Evolutionary conservation across 192 early-diverging fungal genomes (phyloP).

Genomic region (Linderina pennispora): DNA sequence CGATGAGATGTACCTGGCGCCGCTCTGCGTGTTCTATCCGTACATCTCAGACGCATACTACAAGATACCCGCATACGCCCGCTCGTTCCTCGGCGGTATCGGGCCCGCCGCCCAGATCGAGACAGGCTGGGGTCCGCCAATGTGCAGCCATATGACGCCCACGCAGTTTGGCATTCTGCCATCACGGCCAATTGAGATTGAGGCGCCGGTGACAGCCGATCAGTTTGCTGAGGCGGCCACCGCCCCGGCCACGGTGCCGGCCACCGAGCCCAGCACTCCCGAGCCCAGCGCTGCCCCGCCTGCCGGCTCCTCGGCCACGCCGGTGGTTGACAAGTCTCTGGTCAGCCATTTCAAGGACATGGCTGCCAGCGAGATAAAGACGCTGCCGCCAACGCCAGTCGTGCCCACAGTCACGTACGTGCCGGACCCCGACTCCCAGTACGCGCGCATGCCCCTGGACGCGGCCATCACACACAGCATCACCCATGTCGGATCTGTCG

Average conservation of each 20-base stretch:
- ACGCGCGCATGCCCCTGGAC: slow-evolving; percentile 54
- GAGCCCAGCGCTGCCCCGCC: slow-evolving; percentile 5
- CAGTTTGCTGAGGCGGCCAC: slow-evolving; percentile 8
- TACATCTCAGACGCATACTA: slow-evolving; percentile 31
- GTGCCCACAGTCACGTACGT: slow-evolving; percentile 11
- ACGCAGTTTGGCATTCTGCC: slow-evolving; percentile 42
- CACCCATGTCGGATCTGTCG: slow-evolving; percentile 55
- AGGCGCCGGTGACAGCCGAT: background rate
- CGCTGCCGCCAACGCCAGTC: slow-evolving; percentile 9
- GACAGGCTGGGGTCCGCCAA: background rate
- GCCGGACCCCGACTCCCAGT: slow-evolving; percentile 28
- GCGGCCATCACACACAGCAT: slow-evolving; percentile 66
- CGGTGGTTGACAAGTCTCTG: background rate
- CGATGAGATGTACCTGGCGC: slow-evolving; percentile 75
- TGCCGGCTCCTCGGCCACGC: background rate
- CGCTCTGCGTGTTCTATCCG: slow-evolving; percentile 62
- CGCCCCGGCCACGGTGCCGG: slow-evolving; percentile 20
- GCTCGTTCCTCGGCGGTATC: slow-evolving; percentile 14
- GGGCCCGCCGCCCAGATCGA: slow-evolving; percentile 8
- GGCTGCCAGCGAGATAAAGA: slow-evolving; percentile 1
- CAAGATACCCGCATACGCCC: slow-evolving; percentile 26
- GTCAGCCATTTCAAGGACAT: slow-evolving; percentile 3
- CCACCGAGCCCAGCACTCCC: slow-evolving; percentile 17
- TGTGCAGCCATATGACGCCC: slow-evolving; percentile 9
- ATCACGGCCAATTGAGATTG: slow-evolving; percentile 6